phyloP scores from a whole-genome alignment of 108 stramenopile species.

The Chaetoceros muelleri region DNA sequence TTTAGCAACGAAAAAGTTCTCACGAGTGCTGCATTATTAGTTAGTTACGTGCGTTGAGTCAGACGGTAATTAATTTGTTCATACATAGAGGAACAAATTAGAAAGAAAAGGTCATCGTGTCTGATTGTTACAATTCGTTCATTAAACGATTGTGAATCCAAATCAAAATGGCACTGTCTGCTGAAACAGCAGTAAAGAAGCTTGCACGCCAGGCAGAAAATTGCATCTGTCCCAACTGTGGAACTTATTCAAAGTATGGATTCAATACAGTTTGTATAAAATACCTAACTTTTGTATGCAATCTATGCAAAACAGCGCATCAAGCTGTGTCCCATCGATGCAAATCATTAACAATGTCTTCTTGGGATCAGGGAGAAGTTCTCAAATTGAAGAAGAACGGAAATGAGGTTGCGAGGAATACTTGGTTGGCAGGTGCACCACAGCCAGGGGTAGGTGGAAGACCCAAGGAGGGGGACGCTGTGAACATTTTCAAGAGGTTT shows the following conservation, averaged over 20 bases:
- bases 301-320: constrained; percentile 84
- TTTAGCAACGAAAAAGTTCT: too few relatives aligned
- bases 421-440: constrained; percentile 82
- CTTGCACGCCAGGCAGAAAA: constrained; percentile 52
- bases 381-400: constrained; percentile 44
- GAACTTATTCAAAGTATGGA: constrained; percentile 68
- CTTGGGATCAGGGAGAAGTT: constrained; percentile 71
- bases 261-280: constrained; percentile 86
- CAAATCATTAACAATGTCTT: constrained; percentile 85
- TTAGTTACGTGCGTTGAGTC: too few relatives aligned
- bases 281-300: constrained; percentile 87
- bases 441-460: constrained; percentile 49
- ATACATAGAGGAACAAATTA: too few relatives aligned
- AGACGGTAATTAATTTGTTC: too few relatives aligned
- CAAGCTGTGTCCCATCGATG: constrained; percentile 87
- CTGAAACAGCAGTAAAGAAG: constrained; percentile 56
- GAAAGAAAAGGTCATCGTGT: too few relatives aligned
- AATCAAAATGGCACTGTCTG: constrained; percentile 28
- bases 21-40: too few relatives aligned
- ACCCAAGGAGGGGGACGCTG: constrained; percentile 52
- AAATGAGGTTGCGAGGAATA: constrained; percentile 55
- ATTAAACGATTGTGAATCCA: background rate
- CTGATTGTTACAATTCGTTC: background rate
- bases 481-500: constrained; percentile 74
- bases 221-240: constrained; percentile 77